Evolutionary conservation across 305 asterid genomes (phyloP).

Genomic region (Nicotiana rustica): DNA sequence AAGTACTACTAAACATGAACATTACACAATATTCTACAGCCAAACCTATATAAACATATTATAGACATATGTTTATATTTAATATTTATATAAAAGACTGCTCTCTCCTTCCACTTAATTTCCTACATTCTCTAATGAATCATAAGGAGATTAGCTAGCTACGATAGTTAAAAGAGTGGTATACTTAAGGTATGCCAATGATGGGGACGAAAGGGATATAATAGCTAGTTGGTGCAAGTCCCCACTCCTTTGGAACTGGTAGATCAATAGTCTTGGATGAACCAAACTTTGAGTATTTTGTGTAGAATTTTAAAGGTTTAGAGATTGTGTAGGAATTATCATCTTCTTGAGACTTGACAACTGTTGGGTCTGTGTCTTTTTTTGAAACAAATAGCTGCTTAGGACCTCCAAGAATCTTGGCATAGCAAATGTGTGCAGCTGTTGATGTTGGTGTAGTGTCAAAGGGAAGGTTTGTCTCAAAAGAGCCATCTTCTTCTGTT

Average conservation of each 20-base stretch:
- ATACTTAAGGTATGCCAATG: constrained; percentile 78
- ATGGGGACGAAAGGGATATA: constrained; percentile 81
- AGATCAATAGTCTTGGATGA: constrained; percentile 81
- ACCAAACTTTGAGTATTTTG: constrained; percentile 66
- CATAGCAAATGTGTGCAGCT: constrained; percentile 51
- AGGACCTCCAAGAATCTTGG: constrained; percentile 89
- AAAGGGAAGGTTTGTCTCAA: constrained; percentile 56
- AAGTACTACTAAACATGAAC: neutral
- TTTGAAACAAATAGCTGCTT: constrained; percentile 53
- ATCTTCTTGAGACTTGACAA: constrained; percentile 46
- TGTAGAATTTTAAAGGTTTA: constrained; percentile 68
- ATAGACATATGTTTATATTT: constrained; percentile 13
- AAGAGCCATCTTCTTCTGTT: constrained; percentile 66
- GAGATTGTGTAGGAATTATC: constrained; percentile 48
- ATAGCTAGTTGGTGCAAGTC: constrained; percentile 81
- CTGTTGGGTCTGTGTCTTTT: constrained; percentile 39
- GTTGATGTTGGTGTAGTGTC: constrained; percentile 43
- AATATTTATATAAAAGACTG: neutral
- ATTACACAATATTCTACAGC: neutral
- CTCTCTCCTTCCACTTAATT: neutral
- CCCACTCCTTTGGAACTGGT: constrained; percentile 88
- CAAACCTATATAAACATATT: constrained; percentile 20
- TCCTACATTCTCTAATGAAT: neutral
- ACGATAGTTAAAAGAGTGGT: neutral
- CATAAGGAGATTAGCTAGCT: neutral